Percentiles rank a stretch among this genome's conserved stretches.
phyloP scores from a whole-genome alignment of 768 basidiomycete genomes.

The Hericium alpestre region DNA sequence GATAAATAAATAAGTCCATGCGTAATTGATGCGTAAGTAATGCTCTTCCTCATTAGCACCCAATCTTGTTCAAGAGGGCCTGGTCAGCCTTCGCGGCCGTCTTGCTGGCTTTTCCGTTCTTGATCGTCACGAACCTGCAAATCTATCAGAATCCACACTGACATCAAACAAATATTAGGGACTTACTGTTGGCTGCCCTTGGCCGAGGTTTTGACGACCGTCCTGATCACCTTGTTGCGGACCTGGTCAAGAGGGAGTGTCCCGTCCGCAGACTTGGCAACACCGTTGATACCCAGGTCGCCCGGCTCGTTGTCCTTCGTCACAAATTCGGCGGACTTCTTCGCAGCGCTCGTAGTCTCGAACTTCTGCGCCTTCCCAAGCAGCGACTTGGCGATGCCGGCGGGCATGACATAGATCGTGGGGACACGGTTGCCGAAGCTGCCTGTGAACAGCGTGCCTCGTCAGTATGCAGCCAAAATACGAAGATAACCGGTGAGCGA shows the following conservation, averaged over 20 bases:
- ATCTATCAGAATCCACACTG: neutral
- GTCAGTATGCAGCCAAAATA: neutral
- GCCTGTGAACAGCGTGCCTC: neutral
- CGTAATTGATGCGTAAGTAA: no score
- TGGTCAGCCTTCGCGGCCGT: neutral
- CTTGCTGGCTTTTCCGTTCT: neutral
- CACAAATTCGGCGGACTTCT: neutral
- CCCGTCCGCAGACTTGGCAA: neutral
- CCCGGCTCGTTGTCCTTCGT: constrained; percentile 5
- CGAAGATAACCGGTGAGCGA: neutral
- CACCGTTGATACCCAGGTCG: constrained; percentile 2
- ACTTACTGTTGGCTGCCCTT: neutral
- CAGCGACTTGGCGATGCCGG: neutral
- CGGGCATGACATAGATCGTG: constrained; percentile 2
- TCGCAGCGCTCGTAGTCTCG: neutral
- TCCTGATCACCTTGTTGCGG: constrained; percentile 1
- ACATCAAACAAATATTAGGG: neutral
- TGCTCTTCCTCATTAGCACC: neutral
- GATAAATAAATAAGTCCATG: no score
- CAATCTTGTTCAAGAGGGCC: neutral
- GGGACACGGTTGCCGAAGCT: neutral
- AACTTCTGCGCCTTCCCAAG: neutral
- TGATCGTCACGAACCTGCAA: neutral
- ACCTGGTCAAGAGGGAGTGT: neutral
- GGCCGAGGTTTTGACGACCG: neutral